Percentiles rank a stretch among this genome's conserved stretches.
Evolutionary conservation across 2,329 filamentous ascomycete species (phyloP).

Genomic region (Sarocladium strictum): DNA sequence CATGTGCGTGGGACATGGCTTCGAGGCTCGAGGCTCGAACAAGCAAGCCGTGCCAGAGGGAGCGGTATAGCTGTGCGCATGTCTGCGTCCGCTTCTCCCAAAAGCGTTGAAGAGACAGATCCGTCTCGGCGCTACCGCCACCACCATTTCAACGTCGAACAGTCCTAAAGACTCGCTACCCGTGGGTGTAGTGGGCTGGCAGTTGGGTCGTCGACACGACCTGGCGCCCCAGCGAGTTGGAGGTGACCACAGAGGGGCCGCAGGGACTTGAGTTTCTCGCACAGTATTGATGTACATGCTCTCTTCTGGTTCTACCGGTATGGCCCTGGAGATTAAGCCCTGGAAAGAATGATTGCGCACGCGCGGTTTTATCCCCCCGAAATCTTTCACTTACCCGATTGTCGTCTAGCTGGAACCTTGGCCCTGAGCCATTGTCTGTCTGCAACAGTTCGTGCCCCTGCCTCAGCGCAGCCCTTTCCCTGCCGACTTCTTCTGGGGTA

Average conservation of each 20-base stretch:
- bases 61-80: neutral
- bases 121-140: neutral
- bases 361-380: neutral
- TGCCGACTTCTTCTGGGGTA: too few species aligned
- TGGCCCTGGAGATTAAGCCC: neutral
- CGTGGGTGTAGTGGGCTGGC: slow-evolving; percentile 7
- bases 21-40: slow-evolving; percentile 3
- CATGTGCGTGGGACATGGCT: slow-evolving; percentile 1
- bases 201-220: neutral
- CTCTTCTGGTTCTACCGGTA: neutral
- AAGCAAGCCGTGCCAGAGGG: neutral
- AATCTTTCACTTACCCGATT: neutral
- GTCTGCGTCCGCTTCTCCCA: neutral
- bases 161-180: neutral
- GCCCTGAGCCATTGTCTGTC: neutral
- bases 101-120: neutral
- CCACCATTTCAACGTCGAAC: neutral
- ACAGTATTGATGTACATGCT: neutral
- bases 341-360: slow-evolving; percentile 1
- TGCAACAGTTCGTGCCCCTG: neutral
- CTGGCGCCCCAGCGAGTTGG: neutral
- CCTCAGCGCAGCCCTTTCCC: neutral
- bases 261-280: neutral
- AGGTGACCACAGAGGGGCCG: neutral
- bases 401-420: slow-evolving; percentile 5